A percentile compares a stretch with the other conserved stretches of the same genome.
Evolutionary conservation across 805 yeast species (phyloP).

Genomic region (Pachysolen tannophilus): DNA sequence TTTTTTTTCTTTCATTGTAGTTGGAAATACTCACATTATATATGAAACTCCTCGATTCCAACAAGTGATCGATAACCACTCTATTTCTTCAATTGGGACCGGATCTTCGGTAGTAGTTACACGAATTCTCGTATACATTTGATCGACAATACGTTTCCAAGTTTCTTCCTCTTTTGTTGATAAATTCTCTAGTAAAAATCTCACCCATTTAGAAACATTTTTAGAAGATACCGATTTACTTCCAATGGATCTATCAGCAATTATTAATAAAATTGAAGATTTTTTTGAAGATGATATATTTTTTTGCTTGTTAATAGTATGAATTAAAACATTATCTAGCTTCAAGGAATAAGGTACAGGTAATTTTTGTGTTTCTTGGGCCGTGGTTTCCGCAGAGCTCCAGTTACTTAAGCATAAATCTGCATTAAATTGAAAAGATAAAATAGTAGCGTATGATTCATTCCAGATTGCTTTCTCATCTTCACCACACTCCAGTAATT

Average conservation of each 20-base stretch:
- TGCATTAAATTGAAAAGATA: conserved; percentile 17
- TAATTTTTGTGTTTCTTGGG: conserved; percentile 13
- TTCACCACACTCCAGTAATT: conserved; percentile 11
- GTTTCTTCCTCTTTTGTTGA: not conserved
- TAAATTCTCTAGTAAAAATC: conserved; percentile 15
- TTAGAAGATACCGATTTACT: conserved; percentile 9
- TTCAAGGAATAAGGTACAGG: conserved; percentile 8
- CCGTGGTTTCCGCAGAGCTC: conserved; percentile 13
- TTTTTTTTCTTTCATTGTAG: too few relatives aligned
- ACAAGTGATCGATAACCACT: conserved; percentile 26
- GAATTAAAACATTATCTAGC: conserved; percentile 18
- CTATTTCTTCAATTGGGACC: conserved; percentile 19
- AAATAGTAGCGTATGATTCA: conserved; percentile 15
- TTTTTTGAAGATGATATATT: conserved; percentile 14
- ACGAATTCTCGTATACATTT: conserved; percentile 1
- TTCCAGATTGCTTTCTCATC: conserved; percentile 12
- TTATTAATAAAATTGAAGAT: conserved; percentile 11
- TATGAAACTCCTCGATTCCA: conserved; percentile 31
- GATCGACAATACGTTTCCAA: conserved; percentile 1
- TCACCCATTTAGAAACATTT: conserved; percentile 21
- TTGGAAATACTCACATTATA: too few relatives aligned
- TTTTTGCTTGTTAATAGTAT: conserved; percentile 10
- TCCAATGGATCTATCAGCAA: conserved; percentile 18
- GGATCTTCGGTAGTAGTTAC: not conserved
- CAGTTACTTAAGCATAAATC: conserved; percentile 17